Conservation (phyloP, 352 stramenopile genomes). For the Phytophthora brassicae region DNA sequence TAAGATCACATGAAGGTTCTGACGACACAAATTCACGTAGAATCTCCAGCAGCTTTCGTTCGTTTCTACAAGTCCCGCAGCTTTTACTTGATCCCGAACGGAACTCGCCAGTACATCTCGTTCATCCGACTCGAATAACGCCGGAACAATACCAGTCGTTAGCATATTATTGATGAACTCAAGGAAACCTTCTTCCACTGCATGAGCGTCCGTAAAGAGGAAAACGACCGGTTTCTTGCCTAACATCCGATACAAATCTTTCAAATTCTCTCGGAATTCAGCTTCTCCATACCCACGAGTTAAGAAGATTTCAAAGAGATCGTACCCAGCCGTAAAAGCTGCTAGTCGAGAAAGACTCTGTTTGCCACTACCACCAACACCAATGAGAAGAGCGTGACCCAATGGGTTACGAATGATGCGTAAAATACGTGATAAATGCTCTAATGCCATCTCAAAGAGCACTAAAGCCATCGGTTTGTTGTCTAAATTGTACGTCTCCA, state of each 20-base stretch:
- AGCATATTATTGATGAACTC: constrained; percentile 98
- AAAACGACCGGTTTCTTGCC: constrained; percentile 91
- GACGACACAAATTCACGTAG: constrained; percentile 92
- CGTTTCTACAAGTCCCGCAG: constrained; percentile 86
- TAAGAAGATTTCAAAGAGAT: constrained; percentile 95
- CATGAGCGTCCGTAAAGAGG: constrained; percentile 95
- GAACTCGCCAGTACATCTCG: constrained; percentile 82
- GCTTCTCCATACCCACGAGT: constrained; percentile 92
- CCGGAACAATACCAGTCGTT: constrained; percentile 93
- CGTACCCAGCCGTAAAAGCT: constrained; percentile 92
- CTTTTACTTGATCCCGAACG: constrained; percentile 90
- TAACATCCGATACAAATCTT: constrained; percentile 91
- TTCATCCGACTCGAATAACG: constrained; percentile 93
- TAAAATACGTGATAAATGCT: constrained; percentile 92
- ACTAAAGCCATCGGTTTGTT: constrained; percentile 95
- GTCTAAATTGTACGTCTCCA: constrained; percentile 94
- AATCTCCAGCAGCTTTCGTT: constrained; percentile 95
- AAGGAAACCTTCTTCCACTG: constrained; percentile 95
- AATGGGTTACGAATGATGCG: constrained; percentile 92
- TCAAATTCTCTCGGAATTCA: constrained; percentile 94
- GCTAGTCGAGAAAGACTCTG: constrained; percentile 92
- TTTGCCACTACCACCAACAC: constrained; percentile 94
- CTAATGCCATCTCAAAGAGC: constrained; percentile 95
- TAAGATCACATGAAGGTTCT: constrained; percentile 94
- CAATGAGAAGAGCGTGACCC: constrained; percentile 93